A percentile compares a stretch with the other conserved stretches of the same genome.
Evolutionary conservation across 257 asterid genomes (phyloP).

Genomic region (Nicotiana paniculata): DNA sequence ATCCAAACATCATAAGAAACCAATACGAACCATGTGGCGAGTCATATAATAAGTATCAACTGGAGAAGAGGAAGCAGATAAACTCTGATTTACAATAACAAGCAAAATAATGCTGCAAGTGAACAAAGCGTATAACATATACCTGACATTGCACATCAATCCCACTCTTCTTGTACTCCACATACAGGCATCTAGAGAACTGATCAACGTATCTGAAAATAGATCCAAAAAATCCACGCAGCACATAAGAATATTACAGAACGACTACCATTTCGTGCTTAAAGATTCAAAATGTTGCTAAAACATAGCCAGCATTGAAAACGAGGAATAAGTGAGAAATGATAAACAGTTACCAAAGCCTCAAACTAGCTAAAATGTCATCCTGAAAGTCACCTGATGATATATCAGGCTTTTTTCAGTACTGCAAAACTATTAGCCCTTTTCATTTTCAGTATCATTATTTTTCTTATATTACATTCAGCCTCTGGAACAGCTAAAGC

Average conservation of each 20-base stretch:
- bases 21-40: too few relatives aligned
- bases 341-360: too few relatives aligned
- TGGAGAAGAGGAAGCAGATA: not conserved
- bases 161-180: slow-evolving; percentile 91
- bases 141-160: slow-evolving; percentile 99
- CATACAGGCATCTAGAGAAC: slow-evolving; percentile 88
- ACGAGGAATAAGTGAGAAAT: not conserved
- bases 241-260: not conserved
- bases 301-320: not conserved
- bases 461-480: too few relatives aligned
- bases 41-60: not conserved
- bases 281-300: not conserved
- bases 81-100: not conserved
- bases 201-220: slow-evolving; percentile 76
- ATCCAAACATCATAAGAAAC: too few relatives aligned
- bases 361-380: too few relatives aligned
- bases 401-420: too few relatives aligned
- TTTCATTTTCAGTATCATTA: too few relatives aligned
- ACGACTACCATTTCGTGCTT: not conserved
- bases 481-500: too few relatives aligned
- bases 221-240: not conserved
- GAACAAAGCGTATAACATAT: not conserved
- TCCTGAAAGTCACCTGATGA: too few relatives aligned
- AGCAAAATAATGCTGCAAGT: not conserved
- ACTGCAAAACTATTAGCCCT: too few relatives aligned